These are phyloP conservation scores for Cryptococcus neoformans DNA, from an alignment of 1,284 basidiomycete species.

Conservation along the genomic window DNA sequence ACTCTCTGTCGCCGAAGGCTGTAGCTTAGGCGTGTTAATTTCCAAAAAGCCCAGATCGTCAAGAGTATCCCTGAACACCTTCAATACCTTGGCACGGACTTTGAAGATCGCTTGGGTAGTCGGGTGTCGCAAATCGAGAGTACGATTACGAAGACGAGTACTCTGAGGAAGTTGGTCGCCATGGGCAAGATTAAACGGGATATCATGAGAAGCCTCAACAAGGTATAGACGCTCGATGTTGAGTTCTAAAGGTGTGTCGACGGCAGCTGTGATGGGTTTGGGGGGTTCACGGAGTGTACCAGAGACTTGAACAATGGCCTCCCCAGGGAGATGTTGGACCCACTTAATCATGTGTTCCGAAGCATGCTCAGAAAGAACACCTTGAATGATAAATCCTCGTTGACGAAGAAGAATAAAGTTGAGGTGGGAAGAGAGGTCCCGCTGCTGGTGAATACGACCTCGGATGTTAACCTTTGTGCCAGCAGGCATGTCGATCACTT, in stretches of 20 bases:
- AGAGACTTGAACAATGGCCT: slow-evolving; percentile 53
- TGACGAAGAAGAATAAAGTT: slow-evolving; percentile 54
- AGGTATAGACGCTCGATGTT: slow-evolving; percentile 41
- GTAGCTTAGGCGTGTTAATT: slow-evolving; percentile 93
- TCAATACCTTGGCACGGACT: slow-evolving; percentile 51
- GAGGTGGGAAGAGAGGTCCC: slow-evolving; percentile 46
- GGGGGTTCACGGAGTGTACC: slow-evolving; percentile 51
- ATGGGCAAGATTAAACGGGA: slow-evolving; percentile 19
- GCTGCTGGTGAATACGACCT: slow-evolving; percentile 28
- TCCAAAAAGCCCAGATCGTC: slow-evolving; percentile 52
- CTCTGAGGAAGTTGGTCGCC: slow-evolving; percentile 5
- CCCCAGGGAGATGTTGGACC: slow-evolving; percentile 50
- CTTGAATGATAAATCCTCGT: slow-evolving; percentile 52
- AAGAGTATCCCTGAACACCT: slow-evolving; percentile 53
- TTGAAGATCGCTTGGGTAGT: slow-evolving; percentile 57
- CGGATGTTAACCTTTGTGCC: slow-evolving; percentile 26
- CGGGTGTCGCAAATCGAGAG: slow-evolving; percentile 53
- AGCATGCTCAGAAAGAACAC: slow-evolving; percentile 45
- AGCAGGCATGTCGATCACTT: slow-evolving; percentile 16
- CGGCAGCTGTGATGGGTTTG: slow-evolving; percentile 50
- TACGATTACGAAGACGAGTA: slow-evolving; percentile 52
- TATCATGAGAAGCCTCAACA: slow-evolving; percentile 24
- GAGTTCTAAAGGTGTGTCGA: slow-evolving; percentile 53
- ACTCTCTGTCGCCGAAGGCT: slow-evolving; percentile 91
- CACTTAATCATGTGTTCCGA: slow-evolving; percentile 53